A percentile compares a stretch with the other conserved stretches of the same genome.
Evolutionary conservation across 345 rosid species (phyloP).

Genomic region (Orychophragmus violaceus): DNA sequence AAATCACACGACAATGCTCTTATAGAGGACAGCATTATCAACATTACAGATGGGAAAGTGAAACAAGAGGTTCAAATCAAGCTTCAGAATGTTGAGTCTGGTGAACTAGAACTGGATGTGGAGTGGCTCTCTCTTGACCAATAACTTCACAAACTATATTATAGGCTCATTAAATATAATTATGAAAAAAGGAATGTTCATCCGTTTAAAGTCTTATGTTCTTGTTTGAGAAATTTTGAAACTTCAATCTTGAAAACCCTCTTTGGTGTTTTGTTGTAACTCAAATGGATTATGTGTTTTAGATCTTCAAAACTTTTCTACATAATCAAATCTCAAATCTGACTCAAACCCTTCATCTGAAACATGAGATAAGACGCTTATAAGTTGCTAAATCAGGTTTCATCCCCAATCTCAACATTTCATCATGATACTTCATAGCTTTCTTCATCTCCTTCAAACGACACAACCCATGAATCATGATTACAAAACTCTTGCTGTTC

Average conservation of each 20-base stretch:
- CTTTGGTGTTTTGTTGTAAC: neutral
- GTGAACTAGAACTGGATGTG: slow-evolving; percentile 65
- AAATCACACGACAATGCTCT: slow-evolving; percentile 85
- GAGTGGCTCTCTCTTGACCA: slow-evolving; percentile 85
- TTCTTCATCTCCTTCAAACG: slow-evolving; percentile 43
- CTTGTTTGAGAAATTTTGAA: slow-evolving; percentile 12
- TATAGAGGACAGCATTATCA: slow-evolving; percentile 70
- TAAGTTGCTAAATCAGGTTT: slow-evolving; percentile 57
- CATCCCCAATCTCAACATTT: slow-evolving; percentile 57
- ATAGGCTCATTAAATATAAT: slow-evolving; percentile 11
- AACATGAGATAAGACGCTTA: slow-evolving; percentile 50
- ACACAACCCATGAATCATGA: slow-evolving; percentile 51
- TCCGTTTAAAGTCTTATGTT: neutral
- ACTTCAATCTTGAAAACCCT: slow-evolving; percentile 13
- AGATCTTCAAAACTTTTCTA: neutral
- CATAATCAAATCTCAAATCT: neutral
- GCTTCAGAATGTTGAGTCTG: slow-evolving; percentile 96
- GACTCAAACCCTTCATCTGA: slow-evolving; percentile 24
- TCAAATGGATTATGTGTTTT: neutral
- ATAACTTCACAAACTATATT: slow-evolving; percentile 21
- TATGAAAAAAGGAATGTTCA: neutral
- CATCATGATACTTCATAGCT: slow-evolving; percentile 70
- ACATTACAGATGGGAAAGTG: slow-evolving; percentile 90
- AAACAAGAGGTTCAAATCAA: slow-evolving; percentile 59
- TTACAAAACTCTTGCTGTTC: slow-evolving; percentile 39